Evolutionary conservation across 2,329 filamentous ascomycete genomes (phyloP).

Genomic region (Eutypella sp.): DNA sequence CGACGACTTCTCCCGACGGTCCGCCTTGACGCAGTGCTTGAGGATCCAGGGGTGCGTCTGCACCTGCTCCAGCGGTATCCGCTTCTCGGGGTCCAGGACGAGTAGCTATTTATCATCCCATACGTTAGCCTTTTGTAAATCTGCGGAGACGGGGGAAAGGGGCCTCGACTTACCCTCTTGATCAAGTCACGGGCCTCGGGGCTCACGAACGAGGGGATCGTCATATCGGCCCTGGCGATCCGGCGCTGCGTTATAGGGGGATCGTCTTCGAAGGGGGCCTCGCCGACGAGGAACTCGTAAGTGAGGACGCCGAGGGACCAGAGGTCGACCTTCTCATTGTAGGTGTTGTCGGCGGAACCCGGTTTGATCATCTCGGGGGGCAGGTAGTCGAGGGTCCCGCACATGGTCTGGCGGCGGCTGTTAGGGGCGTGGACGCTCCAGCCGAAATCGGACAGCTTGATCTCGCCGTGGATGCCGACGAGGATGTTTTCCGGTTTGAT

Average conservation of each 20-base stretch:
- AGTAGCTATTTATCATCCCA: conserved; percentile 59
- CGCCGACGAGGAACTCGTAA: conserved; percentile 93
- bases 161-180: conserved; percentile 61
- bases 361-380: conserved; percentile 96
- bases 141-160: not conserved
- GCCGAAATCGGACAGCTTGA: conserved; percentile 97
- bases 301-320: conserved; percentile 94
- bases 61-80: conserved; percentile 84
- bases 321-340: conserved; percentile 91
- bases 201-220: conserved; percentile 84
- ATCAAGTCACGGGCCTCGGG: conserved; percentile 88
- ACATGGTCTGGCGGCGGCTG: conserved; percentile 90
- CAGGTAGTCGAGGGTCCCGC: conserved; percentile 93
- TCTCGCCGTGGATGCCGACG: conserved; percentile 92
- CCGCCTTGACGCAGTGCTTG: conserved; percentile 79
- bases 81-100: conserved; percentile 88
- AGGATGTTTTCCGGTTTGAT: conserved; percentile 98
- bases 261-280: conserved; percentile 95
- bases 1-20: conserved; percentile 49
- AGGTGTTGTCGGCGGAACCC: conserved; percentile 77
- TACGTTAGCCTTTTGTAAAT: not conserved
- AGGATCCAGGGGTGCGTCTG: conserved; percentile 92
- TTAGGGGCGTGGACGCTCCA: conserved; percentile 98
- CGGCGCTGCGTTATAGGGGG: conserved; percentile 89
- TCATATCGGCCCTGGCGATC: conserved; percentile 88